Evolutionary conservation across 805 yeast species (phyloP), one percentile per base, ranked within the genome.

Genomic region (Wickerhamiella siamensis): DNA sequence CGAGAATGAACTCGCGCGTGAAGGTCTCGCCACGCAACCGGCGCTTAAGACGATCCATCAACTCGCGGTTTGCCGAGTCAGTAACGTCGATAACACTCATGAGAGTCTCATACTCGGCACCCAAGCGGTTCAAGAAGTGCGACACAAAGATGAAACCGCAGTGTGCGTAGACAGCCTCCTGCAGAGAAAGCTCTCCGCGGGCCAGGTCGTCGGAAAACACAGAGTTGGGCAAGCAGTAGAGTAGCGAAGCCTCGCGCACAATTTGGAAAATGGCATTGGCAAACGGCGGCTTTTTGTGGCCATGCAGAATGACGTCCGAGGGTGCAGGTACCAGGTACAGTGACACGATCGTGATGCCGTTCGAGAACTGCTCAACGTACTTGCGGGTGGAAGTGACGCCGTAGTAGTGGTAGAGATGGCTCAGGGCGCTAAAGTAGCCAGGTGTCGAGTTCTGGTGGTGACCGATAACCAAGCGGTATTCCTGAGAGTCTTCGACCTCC

Each of bases 151-250:
- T 82, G 36, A 82, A 79, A 53, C 88, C 94, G 61, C 86, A 80
- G 61, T 88, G 97, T 36, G 96, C 93, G 59, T 91, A 91, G 44
- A 86, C 79, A 36, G 87, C 76, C 64, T 91, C 98, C 64, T 88
- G 97, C 52, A 93, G 76, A 1, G 96, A 86, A 61, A 88, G 71
- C 50, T 76, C 77, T 42, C 88, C 80, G 39, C 67, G 60, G 47
- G 79, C 76, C 57, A 87, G 87, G 43, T 77, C 69, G 41, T 71
- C 70, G 51, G 77, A 77, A 69, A 87, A 88, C 52, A 75, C 69
- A 56, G 84, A 83, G 61, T 81, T 77, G 39, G 98, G 98, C 51
- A 88, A 74, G 53, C 95, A 82, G 64, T 82, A 91, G 51, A 88
- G 69, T 53, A 91, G 70, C 4, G 96, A 84, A 29, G 95, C 94